A percentile compares a stretch with the other conserved stretches of the same genome.
These are phyloP conservation scores for Perilla frutescens DNA, from an alignment of 257 asterid genomes.

Conservation along the genomic window DNA sequence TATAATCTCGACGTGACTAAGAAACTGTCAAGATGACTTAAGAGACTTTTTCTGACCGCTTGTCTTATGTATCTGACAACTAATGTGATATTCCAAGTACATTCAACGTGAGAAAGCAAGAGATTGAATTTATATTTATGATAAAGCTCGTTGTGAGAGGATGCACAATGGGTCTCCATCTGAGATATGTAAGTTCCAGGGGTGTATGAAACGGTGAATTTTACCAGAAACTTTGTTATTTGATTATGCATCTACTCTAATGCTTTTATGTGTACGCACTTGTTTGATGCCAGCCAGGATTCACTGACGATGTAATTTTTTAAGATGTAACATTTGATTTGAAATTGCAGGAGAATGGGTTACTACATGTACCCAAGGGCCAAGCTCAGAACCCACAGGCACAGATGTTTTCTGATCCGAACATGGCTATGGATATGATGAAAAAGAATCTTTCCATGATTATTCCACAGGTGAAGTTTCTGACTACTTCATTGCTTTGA, in stretches of 20 bases:
- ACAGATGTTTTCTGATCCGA: slow-evolving; percentile 97
- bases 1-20: neutral
- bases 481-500: slow-evolving; percentile 25
- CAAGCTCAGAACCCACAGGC: slow-evolving; percentile 93
- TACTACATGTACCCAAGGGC: slow-evolving; percentile 84
- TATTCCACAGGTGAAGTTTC: slow-evolving; percentile 80
- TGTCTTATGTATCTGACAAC: slow-evolving; percentile 6
- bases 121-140: neutral
- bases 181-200: neutral
- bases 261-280: neutral
- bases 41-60: neutral
- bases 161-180: neutral
- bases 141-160: neutral
- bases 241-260: neutral
- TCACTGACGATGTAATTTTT: neutral
- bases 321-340: slow-evolving; percentile 27
- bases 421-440: slow-evolving; percentile 99
- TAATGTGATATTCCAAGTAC: slow-evolving; percentile 17
- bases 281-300: neutral
- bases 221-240: neutral
- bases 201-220: neutral
- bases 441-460: slow-evolving; percentile 94
- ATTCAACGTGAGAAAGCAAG: neutral
- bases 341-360: slow-evolving; percentile 80
- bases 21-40: slow-evolving; percentile 18